Evolutionary conservation across 2,329 filamentous ascomycete species (phyloP).

Genomic region (Colletotrichum euphorbiae): DNA sequence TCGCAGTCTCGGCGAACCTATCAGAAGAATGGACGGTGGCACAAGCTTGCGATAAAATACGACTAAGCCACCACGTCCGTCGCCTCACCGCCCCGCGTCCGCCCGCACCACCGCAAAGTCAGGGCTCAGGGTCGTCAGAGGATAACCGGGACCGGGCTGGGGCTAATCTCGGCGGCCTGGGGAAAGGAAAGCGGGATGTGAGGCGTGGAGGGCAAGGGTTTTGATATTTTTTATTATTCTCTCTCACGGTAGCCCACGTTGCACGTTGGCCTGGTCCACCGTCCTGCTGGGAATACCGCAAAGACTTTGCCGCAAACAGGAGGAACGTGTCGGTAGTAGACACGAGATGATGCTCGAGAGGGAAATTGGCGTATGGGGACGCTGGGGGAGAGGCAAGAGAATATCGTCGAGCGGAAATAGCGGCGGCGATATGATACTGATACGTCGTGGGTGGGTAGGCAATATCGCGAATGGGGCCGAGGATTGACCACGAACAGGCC

Average conservation of each 20-base stretch:
- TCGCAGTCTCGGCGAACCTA: conserved; percentile 22
- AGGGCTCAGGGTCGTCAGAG: conserved; percentile 25
- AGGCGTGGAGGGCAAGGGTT: conserved; percentile 9
- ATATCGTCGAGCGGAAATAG: conserved; percentile 31
- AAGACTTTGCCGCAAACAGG: conserved; percentile 8
- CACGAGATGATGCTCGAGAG: conserved; percentile 33
- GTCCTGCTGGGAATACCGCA: background rate
- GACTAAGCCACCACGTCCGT: conserved; percentile 36
- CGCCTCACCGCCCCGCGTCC: conserved; percentile 39
- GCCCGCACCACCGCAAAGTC: conserved; percentile 24
- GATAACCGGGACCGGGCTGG: conserved; percentile 20
- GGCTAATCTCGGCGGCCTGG: conserved; percentile 38
- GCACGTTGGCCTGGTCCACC: conserved; percentile 3
- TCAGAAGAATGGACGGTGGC: conserved; percentile 34
- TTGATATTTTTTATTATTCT: background rate
- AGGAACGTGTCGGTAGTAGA: conserved; percentile 37
- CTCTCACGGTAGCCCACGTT: background rate
- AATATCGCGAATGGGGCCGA: conserved; percentile 39
- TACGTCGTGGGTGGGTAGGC: conserved; percentile 32
- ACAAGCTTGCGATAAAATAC: conserved; percentile 33
- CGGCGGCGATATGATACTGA: conserved; percentile 35
- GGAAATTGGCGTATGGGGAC: conserved; percentile 24
- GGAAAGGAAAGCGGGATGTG: conserved; percentile 33
- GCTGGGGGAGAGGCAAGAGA: background rate
- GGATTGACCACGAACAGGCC: conserved; percentile 34